A percentile compares a stretch with the other conserved stretches of the same genome.
phyloP scores from a whole-genome alignment of 139 green algal species.

The Micractinium conductrix region DNA sequence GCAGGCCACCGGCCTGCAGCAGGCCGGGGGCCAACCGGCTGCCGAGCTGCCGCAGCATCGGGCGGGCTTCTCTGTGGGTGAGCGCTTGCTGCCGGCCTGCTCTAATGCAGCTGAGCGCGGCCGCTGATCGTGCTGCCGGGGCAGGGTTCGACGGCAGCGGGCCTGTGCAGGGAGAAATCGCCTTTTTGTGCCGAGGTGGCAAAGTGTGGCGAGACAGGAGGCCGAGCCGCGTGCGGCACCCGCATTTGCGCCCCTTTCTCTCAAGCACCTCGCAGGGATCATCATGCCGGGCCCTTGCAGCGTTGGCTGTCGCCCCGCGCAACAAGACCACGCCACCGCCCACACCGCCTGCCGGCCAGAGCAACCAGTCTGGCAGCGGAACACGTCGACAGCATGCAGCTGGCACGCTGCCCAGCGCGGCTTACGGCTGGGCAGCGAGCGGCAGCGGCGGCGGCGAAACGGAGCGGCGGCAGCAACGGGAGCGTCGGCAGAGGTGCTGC shows the following conservation, averaged over 20 bases:
- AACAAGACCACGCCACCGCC: not conserved
- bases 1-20: not conserved
- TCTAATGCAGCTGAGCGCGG: too few relatives aligned
- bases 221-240: too few relatives aligned
- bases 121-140: too few relatives aligned
- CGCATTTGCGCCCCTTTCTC: too few relatives aligned
- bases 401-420: not conserved
- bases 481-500: not conserved
- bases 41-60: conserved; percentile 18
- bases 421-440: not conserved
- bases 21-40: conserved; percentile 31
- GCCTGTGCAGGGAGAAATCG: too few relatives aligned
- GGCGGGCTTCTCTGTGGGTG: too few relatives aligned
- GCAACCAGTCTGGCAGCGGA: not conserved
- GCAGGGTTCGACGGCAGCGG: too few relatives aligned
- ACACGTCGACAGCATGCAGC: not conserved
- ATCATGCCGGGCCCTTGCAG: too few relatives aligned
- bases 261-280: too few relatives aligned
- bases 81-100: too few relatives aligned
- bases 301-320: not conserved
- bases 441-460: not conserved
- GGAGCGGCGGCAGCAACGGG: not conserved
- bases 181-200: too few relatives aligned
- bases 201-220: too few relatives aligned
- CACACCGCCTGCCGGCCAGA: not conserved